phyloP scores from a whole-genome alignment of 257 asterid species.

The Mentha longifolia region DNA sequence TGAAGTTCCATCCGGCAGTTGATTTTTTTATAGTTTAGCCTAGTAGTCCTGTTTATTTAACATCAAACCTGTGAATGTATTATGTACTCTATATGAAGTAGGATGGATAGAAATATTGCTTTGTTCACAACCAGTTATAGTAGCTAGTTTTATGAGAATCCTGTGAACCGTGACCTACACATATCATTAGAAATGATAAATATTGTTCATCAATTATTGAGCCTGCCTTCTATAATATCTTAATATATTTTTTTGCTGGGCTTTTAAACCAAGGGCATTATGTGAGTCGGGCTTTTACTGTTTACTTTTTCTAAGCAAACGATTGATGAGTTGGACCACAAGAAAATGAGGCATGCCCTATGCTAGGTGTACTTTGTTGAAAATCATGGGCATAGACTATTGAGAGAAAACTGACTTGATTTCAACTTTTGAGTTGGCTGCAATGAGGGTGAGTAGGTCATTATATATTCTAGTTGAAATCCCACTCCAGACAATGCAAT shows the following conservation, averaged over 20 bases:
- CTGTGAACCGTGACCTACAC: too few relatives aligned
- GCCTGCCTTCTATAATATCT: slow-evolving; percentile 1
- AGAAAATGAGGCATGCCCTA: slow-evolving; percentile 8
- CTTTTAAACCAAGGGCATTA: neutral
- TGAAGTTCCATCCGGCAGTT: slow-evolving; percentile 1
- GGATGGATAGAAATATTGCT: neutral
- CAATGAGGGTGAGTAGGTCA: slow-evolving; percentile 3
- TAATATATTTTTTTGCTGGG: slow-evolving; percentile 9
- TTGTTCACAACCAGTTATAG: neutral
- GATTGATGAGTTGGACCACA: slow-evolving; percentile 4
- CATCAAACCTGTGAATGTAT: slow-evolving; percentile 18
- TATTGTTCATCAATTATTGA: neutral
- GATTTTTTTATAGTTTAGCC: neutral
- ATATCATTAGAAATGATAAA: slow-evolving; percentile 8
- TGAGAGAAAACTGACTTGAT: slow-evolving; percentile 7
- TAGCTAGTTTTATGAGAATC: too few relatives aligned
- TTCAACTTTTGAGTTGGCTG: slow-evolving; percentile 23
- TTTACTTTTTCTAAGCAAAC: slow-evolving; percentile 1
- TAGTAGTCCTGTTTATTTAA: neutral
- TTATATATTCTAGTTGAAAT: slow-evolving; percentile 10
- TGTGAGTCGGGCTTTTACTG: neutral
- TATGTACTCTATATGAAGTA: neutral
- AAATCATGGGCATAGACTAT: neutral
- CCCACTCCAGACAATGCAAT: neutral
- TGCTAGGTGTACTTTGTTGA: slow-evolving; percentile 10